phyloP scores from a whole-genome alignment of 2,329 filamentous ascomycete genomes.

The Fusarium concolor region DNA sequence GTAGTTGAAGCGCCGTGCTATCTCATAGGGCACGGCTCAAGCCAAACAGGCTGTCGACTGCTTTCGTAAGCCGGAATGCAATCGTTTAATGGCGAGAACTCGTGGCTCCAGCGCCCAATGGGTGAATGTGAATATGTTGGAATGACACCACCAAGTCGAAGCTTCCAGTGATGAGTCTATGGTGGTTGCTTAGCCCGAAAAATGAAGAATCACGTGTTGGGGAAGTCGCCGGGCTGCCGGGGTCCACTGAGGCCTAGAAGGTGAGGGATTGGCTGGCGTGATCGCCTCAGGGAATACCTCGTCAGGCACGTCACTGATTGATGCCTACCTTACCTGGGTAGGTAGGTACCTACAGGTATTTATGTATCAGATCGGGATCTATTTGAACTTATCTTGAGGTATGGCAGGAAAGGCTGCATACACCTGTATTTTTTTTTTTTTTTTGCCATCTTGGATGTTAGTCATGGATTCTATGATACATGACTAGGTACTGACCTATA shows the following conservation, averaged over 20 bases:
- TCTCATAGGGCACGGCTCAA: slow-evolving; percentile 49
- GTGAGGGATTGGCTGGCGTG: slow-evolving; percentile 21
- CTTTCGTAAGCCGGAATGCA: slow-evolving; percentile 7
- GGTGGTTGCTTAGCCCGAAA: slow-evolving; percentile 47
- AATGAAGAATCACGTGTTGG: slow-evolving; percentile 49
- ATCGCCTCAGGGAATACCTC: slow-evolving; percentile 2
- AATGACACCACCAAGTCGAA: slow-evolving; percentile 48
- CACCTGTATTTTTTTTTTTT: no score
- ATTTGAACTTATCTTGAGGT: no score
- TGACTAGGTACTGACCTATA: no score
- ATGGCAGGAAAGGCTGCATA: no score
- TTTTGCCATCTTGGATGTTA: no score
- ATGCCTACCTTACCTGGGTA: no score
- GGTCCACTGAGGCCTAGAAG: slow-evolving; percentile 23
- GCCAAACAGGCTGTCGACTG: slow-evolving; percentile 10
- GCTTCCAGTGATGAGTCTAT: slow-evolving; percentile 47
- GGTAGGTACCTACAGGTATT: no score
- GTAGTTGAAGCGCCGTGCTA: slow-evolving; percentile 43
- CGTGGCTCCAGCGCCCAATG: slow-evolving; percentile 36
- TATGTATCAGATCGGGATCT: no score
- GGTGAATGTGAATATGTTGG: slow-evolving; percentile 41
- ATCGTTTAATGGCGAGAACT: slow-evolving; percentile 33
- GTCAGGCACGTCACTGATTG: slow-evolving; percentile 26
- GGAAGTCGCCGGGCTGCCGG: slow-evolving; percentile 8
- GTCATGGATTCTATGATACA: no score